These are phyloP conservation scores for Colletotrichum spinosum DNA, from an alignment of 2,329 filamentous ascomycete genomes.

Conservation along the genomic window DNA sequence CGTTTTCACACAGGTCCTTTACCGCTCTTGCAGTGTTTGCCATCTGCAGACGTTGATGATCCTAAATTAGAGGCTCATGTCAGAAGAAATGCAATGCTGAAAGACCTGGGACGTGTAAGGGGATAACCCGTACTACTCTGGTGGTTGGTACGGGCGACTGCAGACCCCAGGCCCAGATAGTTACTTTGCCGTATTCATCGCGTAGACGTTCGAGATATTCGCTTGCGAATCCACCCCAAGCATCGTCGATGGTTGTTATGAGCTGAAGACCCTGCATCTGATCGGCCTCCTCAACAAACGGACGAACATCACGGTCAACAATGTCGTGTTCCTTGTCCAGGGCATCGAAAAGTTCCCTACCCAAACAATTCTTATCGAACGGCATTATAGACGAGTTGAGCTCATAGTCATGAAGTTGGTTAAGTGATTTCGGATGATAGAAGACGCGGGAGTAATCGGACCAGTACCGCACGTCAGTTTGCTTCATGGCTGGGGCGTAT, in stretches of 20 bases:
- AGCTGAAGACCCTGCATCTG: constrained; percentile 89
- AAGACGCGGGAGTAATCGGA: constrained; percentile 95
- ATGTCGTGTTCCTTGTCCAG: constrained; percentile 86
- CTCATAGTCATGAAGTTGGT: constrained; percentile 90
- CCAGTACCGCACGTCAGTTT: constrained; percentile 89
- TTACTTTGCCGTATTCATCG: constrained; percentile 91
- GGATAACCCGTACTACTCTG: constrained; percentile 15
- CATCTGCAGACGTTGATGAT: constrained; percentile 72
- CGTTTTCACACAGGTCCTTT: constrained; percentile 74
- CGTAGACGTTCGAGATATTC: constrained; percentile 81
- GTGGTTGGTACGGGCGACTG: constrained; percentile 65
- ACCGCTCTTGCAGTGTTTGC: constrained; percentile 82
- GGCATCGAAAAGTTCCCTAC: constrained; percentile 79
- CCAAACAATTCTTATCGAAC: constrained; percentile 81
- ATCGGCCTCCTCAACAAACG: constrained; percentile 93
- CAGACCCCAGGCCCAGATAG: constrained; percentile 88
- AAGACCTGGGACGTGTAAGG: neutral
- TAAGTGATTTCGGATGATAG: constrained; percentile 88
- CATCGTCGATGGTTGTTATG: constrained; percentile 78
- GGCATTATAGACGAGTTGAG: constrained; percentile 83
- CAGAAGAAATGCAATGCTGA: neutral
- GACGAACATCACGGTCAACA: constrained; percentile 88
- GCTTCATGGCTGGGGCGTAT: constrained; percentile 71
- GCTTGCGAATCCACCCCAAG: constrained; percentile 82
- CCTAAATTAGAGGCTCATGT: constrained; percentile 46